Base-by-base conservation (phyloP, 2,329 filamentous ascomycete genomes). In the Trichoderma sp. region DNA sequence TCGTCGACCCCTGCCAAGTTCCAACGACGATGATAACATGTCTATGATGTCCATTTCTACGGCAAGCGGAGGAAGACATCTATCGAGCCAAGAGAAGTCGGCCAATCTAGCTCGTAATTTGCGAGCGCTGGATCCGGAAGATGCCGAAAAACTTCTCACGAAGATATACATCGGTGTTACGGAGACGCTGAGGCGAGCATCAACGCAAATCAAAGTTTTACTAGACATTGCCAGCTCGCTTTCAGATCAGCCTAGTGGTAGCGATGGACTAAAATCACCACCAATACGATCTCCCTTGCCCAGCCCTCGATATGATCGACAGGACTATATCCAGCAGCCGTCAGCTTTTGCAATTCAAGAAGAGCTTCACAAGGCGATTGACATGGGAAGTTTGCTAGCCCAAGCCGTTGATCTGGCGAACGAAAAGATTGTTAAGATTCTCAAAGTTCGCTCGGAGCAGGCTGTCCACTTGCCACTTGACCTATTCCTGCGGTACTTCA, bases 141-240 rank as follows among this genome's bases (percentile, higher is more conserved):
- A 97, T 79, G 93, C 94, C 0, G 95, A 98, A 79, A 88, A 90
- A 7, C 87, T 98, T 74, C 86, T 98, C 16, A 84, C 89, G 35
- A 92, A 89, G 69, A 91, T 97, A 19, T 99, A 98, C 76, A 91
- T 94, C 21, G 89, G 92, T 40, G 91, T 97, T 10, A 91, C 95
- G 4, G 96, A 99, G 81, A 92, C 92, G 4, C 79, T 99, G 59
- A 87, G 96, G 68, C 87, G 96, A 75, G 83, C 97, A 8, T 93
- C 93, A 21, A 94, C 93, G 0, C 95, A 98, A 77, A 92, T 96
- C 68, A 99, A 99, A 79, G 90, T 98, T 11, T 81, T 99, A n/a
- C 85, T 99, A 11, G 96, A 99, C 79, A 92, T 97, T 24, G 96
- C 94, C 0, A 97, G 94, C 77, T 90, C 88, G 14, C 85, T 92